These are phyloP conservation scores for Fusarium tjaetaba DNA, from an alignment of 2,329 filamentous ascomycete species.

Conservation along the genomic window DNA sequence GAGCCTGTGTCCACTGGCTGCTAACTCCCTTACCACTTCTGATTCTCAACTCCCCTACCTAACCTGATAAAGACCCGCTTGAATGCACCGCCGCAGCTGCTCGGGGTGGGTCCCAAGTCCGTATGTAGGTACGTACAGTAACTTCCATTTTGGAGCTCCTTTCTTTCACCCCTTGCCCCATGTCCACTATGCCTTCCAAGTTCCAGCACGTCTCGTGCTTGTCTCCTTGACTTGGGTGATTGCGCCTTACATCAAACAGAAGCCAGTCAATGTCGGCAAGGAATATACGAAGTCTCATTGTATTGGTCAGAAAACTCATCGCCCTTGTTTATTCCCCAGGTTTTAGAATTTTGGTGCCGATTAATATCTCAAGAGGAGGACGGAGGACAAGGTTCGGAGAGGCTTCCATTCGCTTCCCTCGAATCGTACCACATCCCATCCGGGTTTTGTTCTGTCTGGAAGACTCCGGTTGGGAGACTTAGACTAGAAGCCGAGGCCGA, in stretches of 20 bases:
- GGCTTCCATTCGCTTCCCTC: constrained; percentile 20
- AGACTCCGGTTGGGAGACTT: background rate
- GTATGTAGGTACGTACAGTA: background rate
- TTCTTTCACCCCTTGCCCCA: constrained; percentile 16
- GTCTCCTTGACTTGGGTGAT: constrained; percentile 6
- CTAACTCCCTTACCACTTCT: background rate
- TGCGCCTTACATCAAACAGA: background rate
- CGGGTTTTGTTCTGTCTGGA: constrained; percentile 11
- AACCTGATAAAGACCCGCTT: constrained; percentile 16
- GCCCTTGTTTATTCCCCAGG: constrained; percentile 23
- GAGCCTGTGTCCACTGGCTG: constrained; percentile 11
- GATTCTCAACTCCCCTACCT: background rate
- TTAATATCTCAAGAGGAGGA: background rate
- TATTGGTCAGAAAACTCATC: constrained; percentile 5
- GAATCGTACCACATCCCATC: constrained; percentile 24
- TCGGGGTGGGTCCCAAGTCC: constrained; percentile 24
- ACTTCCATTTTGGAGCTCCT: constrained; percentile 24
- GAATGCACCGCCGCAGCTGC: constrained; percentile 19
- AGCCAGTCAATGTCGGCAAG: background rate
- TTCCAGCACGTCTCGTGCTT: constrained; percentile 6
- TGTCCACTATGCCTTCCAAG: background rate
- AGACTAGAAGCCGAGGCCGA: background rate
- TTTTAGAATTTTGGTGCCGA: constrained; percentile 18
- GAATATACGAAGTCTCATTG: constrained; percentile 3
- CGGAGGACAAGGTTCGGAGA: constrained; percentile 8